A percentile compares a stretch with the other conserved stretches of the same genome.
These are phyloP conservation scores for Crithidia fasciculata DNA, from an alignment of 208 protist species.

Conservation along the genomic window DNA sequence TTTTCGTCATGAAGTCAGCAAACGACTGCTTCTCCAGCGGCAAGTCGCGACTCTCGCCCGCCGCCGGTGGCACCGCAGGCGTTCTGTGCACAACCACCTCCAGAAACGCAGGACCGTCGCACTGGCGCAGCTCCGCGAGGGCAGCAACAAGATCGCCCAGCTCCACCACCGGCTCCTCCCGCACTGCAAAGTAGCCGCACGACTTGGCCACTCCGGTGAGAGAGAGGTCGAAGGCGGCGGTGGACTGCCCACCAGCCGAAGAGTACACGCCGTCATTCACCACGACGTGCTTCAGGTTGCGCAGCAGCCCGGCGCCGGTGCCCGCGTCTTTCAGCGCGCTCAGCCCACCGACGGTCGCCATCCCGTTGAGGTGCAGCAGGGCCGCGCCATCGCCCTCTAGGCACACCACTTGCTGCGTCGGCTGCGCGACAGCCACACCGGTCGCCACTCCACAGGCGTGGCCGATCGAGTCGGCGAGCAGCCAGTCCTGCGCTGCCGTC, in stretches of 20 bases:
- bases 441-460: slow-evolving; percentile 68
- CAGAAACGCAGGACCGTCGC: slow-evolving; percentile 79
- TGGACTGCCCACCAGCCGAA: slow-evolving; percentile 76
- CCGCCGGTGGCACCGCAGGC: not conserved
- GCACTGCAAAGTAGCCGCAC: slow-evolving; percentile 72
- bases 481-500: slow-evolving; percentile 59
- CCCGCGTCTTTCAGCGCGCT: slow-evolving; percentile 28
- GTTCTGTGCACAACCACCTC: slow-evolving; percentile 74
- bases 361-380: slow-evolving; percentile 78
- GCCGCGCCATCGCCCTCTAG: slow-evolving; percentile 88
- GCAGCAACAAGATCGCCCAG: slow-evolving; percentile 64
- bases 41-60: slow-evolving; percentile 10
- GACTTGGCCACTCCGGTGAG: slow-evolving; percentile 82
- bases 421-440: slow-evolving; percentile 72
- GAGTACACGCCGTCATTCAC: slow-evolving; percentile 90
- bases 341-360: slow-evolving; percentile 52
- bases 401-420: slow-evolving; percentile 66
- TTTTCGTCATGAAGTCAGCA: slow-evolving; percentile 25
- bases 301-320: slow-evolving; percentile 37
- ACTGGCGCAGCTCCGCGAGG: slow-evolving; percentile 55
- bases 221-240: slow-evolving; percentile 62
- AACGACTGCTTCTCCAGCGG: slow-evolving; percentile 27
- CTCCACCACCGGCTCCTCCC: slow-evolving; percentile 64
- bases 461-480: slow-evolving; percentile 80
- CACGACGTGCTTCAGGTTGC: slow-evolving; percentile 87